Conservation (phyloP, 2,329 filamentous ascomycete genomes). For the Aureobasidium leucospermi region DNA sequence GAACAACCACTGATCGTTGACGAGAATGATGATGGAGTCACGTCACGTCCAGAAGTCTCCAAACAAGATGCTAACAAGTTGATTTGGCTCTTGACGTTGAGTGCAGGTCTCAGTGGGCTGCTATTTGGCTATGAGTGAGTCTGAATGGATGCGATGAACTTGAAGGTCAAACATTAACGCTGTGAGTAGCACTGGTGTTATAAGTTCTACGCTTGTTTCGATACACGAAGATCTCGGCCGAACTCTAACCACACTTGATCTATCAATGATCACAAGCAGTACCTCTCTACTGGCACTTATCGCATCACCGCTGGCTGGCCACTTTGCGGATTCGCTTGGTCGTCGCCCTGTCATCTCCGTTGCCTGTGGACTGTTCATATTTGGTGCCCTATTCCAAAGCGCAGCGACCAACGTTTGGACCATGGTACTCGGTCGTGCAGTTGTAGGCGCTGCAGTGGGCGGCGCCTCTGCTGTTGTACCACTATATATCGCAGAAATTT, state of each 20-base stretch:
- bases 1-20: constrained; percentile 4
- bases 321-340: constrained; percentile 44
- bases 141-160: not conserved
- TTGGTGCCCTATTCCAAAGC: constrained; percentile 61
- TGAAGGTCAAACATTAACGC: not conserved
- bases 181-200: constrained; percentile 47
- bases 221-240: constrained; percentile 42
- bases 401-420: constrained; percentile 47
- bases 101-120: constrained; percentile 51
- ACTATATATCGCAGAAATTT: constrained; percentile 39
- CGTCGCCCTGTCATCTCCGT: constrained; percentile 41
- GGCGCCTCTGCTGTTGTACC: constrained; percentile 76
- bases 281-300: constrained; percentile 52
- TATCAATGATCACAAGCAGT: constrained; percentile 51
- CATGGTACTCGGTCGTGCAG: constrained; percentile 61
- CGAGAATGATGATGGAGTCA: not conserved
- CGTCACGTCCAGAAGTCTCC: not conserved
- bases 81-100: constrained; percentile 42
- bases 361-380: constrained; percentile 60
- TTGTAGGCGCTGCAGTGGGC: constrained; percentile 68
- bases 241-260: constrained; percentile 44
- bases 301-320: constrained; percentile 47
- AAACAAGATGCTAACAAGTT: not conserved
- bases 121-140: constrained; percentile 52
- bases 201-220: constrained; percentile 53